A percentile compares a stretch with the other conserved stretches of the same genome.
Evolutionary conservation across 1,284 basidiomycete genomes (phyloP).

Genomic region (Bondarzewia mesenterica): DNA sequence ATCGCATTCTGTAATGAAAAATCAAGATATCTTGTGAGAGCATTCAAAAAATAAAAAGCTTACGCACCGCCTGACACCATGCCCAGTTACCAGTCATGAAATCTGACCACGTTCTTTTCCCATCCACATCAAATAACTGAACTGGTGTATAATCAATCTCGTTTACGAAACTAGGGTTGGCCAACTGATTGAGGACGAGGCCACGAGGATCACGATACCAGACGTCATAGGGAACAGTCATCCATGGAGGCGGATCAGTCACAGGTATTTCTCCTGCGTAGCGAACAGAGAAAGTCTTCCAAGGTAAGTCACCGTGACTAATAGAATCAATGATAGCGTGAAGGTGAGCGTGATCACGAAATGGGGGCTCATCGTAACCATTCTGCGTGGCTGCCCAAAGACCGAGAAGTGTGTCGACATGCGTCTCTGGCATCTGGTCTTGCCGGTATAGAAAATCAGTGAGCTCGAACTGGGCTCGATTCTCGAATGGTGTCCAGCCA

Average conservation of each 20-base stretch:
- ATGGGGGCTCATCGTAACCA: not conserved
- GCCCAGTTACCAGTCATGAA: not conserved
- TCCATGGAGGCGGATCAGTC: not conserved
- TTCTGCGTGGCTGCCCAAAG: not conserved
- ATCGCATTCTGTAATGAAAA: constrained; percentile 6
- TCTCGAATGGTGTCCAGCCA: not conserved
- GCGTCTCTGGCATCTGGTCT: not conserved
- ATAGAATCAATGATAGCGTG: not conserved
- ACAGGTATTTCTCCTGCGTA: not conserved
- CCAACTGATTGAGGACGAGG: not conserved
- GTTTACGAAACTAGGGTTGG: not conserved
- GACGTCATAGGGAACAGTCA: not conserved
- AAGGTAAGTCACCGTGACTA: not conserved
- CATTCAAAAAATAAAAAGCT: not conserved
- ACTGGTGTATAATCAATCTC: not conserved
- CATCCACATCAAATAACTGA: not conserved
- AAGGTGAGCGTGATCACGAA: not conserved
- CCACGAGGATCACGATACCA: not conserved
- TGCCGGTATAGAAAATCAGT: not conserved
- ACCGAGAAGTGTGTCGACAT: not conserved
- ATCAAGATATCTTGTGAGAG: too few relatives aligned
- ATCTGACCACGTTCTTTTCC: not conserved
- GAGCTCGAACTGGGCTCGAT: not conserved
- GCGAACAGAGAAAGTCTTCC: not conserved
- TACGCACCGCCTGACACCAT: not conserved